phyloP scores from a whole-genome alignment of 2,329 filamentous ascomycete species.

The Microcyclosporella mali region DNA sequence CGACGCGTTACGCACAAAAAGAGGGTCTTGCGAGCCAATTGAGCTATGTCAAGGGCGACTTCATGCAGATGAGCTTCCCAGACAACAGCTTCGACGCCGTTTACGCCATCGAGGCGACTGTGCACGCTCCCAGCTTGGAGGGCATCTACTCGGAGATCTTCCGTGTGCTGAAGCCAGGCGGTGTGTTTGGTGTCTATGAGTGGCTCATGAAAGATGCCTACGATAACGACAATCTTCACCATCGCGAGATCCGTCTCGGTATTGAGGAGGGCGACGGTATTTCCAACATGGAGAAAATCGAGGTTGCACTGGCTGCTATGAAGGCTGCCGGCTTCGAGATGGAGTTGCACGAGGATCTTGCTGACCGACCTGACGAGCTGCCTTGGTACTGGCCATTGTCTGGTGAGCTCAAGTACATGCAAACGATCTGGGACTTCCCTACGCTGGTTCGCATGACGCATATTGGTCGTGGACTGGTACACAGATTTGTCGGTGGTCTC shows the following conservation, averaged over 20 bases:
- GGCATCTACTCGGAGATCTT: slow-evolving; percentile 93
- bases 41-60: slow-evolving; percentile 87
- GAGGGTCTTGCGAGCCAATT: slow-evolving; percentile 76
- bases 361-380: slow-evolving; percentile 64
- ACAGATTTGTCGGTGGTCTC: slow-evolving; percentile 71
- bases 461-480: slow-evolving; percentile 67
- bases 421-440: slow-evolving; percentile 68
- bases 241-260: slow-evolving; percentile 83
- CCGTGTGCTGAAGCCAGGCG: slow-evolving; percentile 91
- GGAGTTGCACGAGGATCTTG: slow-evolving; percentile 78
- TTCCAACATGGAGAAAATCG: slow-evolving; percentile 89
- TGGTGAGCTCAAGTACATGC: slow-evolving; percentile 78
- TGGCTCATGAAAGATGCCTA: slow-evolving; percentile 98
- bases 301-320: slow-evolving; percentile 75
- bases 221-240: slow-evolving; percentile 78
- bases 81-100: slow-evolving; percentile 90
- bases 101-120: slow-evolving; percentile 95
- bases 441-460: slow-evolving; percentile 87
- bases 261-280: slow-evolving; percentile 97
- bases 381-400: slow-evolving; percentile 95
- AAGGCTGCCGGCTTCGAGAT: slow-evolving; percentile 81
- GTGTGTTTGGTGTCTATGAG: slow-evolving; percentile 94
- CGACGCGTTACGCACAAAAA: slow-evolving; percentile 74
- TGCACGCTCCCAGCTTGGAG: slow-evolving; percentile 83
- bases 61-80: slow-evolving; percentile 98